Evolutionary conservation across 768 basidiomycete species (phyloP).

Genomic region (Suillus sp.): DNA sequence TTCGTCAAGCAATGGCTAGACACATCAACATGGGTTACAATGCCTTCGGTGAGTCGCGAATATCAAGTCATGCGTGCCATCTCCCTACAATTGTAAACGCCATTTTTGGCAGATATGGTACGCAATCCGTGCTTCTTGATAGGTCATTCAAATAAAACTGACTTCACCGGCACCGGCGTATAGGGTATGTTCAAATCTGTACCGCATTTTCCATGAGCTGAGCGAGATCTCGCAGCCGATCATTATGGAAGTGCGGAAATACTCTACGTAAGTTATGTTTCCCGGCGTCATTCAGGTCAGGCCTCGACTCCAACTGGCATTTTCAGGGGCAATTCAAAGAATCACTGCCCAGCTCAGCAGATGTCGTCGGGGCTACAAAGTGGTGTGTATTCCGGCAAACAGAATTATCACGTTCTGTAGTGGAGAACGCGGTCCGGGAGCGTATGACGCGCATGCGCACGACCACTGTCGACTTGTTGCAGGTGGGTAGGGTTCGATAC

Average conservation of each 20-base stretch:
- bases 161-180: constrained; percentile 8
- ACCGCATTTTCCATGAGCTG: constrained; percentile 6
- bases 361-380: constrained; percentile 76
- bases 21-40: constrained; percentile 58
- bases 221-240: constrained; percentile 54
- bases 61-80: constrained; percentile 12
- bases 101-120: constrained; percentile 54
- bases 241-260: constrained; percentile 86
- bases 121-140: constrained; percentile 25
- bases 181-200: constrained; percentile 28
- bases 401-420: constrained; percentile 52
- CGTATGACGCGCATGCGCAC: constrained; percentile 70
- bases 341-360: constrained; percentile 41
- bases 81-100: constrained; percentile 16
- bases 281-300: constrained; percentile 2
- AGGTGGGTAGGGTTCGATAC: constrained; percentile 44
- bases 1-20: constrained; percentile 66
- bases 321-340: constrained; percentile 69
- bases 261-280: constrained; percentile 59
- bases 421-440: constrained; percentile 66
- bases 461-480: constrained; percentile 65
- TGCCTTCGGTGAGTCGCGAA: constrained; percentile 42
- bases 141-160: constrained; percentile 10
- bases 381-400: constrained; percentile 77
- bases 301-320: constrained; percentile 1